A percentile compares a stretch with the other conserved stretches of the same genome.
Evolutionary conservation across 2,329 filamentous ascomycete genomes (phyloP).

Genomic region (Sporothrix dimorphospora): DNA sequence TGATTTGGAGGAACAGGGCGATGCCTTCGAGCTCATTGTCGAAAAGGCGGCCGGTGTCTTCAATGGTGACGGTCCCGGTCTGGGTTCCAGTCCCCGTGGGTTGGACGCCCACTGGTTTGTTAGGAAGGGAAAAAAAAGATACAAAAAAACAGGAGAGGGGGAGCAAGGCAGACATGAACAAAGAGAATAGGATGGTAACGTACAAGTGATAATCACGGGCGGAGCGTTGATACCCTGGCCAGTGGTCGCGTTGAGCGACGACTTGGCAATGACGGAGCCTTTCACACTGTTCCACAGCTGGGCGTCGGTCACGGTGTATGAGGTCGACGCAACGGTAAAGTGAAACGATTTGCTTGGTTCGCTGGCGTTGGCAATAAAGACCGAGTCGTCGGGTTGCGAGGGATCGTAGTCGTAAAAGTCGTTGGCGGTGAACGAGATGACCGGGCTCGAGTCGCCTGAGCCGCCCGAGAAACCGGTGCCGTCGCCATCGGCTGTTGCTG

Average conservation of each 20-base stretch:
- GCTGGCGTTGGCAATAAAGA: not conserved
- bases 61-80: not conserved
- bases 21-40: not conserved
- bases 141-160: not conserved
- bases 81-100: not conserved
- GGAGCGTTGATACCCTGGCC: not conserved
- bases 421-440: not conserved
- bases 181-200: not conserved
- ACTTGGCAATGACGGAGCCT: not conserved
- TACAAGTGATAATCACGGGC: not conserved
- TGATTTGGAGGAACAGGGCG: not conserved
- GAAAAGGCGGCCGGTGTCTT: not conserved
- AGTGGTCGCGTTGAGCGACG: not conserved
- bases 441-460: not conserved
- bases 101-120: not conserved
- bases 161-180: too few relatives aligned
- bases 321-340: constrained; percentile 10
- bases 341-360: not conserved
- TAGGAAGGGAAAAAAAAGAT: not conserved
- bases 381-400: not conserved
- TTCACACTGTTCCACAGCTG: not conserved
- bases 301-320: not conserved
- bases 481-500: not conserved
- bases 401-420: constrained; percentile 6
- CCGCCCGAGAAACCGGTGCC: not conserved